Conservation (phyloP, 1,284 basidiomycete genomes). For the Schizophyllum amplum region DNA sequence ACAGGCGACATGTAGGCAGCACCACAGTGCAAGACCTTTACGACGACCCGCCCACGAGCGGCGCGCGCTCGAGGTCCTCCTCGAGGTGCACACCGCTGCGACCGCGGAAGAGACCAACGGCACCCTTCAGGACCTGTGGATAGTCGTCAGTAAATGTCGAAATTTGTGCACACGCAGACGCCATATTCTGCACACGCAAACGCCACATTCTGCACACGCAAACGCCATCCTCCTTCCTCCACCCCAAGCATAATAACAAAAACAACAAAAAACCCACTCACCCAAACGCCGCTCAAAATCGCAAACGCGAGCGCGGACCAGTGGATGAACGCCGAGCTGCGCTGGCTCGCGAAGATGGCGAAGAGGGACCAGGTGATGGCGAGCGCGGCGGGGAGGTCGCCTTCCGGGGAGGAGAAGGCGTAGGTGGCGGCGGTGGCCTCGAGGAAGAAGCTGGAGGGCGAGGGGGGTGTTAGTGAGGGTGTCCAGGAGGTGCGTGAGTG, state of each 20-base stretch:
- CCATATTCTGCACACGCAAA: too few species aligned
- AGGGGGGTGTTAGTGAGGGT: background rate
- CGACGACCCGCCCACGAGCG: constrained; percentile 57
- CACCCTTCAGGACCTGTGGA: constrained; percentile 44
- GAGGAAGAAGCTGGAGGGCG: constrained; percentile 79
- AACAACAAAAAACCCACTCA: constrained; percentile 21
- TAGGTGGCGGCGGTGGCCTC: constrained; percentile 89
- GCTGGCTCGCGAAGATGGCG: constrained; percentile 76
- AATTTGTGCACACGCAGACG: too few species aligned
- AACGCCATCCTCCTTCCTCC: too few species aligned
- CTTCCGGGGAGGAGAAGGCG: constrained; percentile 83
- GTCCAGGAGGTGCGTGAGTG: background rate
- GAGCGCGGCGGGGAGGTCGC: constrained; percentile 84
- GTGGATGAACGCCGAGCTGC: constrained; percentile 67
- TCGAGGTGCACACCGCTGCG: constrained; percentile 42
- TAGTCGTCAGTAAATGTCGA: background rate
- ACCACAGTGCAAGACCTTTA: too few species aligned
- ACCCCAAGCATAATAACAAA: too few species aligned
- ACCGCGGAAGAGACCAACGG: constrained; percentile 42
- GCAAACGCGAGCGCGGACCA: constrained; percentile 86
- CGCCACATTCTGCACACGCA: too few species aligned
- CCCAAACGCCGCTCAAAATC: constrained; percentile 78
- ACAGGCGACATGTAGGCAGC: too few species aligned
- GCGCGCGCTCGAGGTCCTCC: constrained; percentile 81
- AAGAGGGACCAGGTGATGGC: constrained; percentile 81